Evolutionary conservation across 805 yeast species (phyloP).

Genomic region (Lipomyces mesembrius): DNA sequence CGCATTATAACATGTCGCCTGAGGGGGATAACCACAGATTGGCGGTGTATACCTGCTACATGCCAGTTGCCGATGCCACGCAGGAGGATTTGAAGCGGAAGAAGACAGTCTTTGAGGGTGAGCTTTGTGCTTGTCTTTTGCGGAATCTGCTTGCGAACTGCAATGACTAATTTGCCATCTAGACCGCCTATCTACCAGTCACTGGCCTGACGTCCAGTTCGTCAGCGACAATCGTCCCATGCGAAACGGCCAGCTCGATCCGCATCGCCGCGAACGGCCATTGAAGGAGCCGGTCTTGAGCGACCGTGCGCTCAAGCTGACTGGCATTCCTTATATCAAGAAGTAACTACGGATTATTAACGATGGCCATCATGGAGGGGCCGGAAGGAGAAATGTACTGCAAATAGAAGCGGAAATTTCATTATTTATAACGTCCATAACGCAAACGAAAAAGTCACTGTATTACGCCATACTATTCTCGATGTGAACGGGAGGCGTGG

Average conservation of each 20-base stretch:
- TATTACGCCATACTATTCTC: no score
- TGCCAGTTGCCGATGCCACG: conserved; percentile 23
- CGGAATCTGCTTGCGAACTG: background rate
- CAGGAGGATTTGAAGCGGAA: conserved; percentile 24
- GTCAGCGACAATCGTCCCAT: conserved; percentile 6
- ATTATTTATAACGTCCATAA: no score
- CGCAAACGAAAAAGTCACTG: no score
- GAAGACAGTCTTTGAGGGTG: conserved; percentile 21
- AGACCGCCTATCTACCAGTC: conserved; percentile 18
- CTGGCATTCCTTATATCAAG: conserved; percentile 25
- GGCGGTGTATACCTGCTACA: conserved; percentile 19
- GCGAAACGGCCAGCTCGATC: conserved; percentile 19
- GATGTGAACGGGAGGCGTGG: no score
- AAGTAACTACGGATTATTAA: no score
- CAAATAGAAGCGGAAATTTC: no score
- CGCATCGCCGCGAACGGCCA: conserved; percentile 14
- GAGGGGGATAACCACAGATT: conserved; percentile 10
- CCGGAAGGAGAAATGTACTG: no score
- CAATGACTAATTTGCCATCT: background rate
- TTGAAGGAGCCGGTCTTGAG: conserved; percentile 16
- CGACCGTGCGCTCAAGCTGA: conserved; percentile 22
- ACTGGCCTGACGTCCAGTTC: conserved; percentile 25
- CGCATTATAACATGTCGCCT: conserved; percentile 23
- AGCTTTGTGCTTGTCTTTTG: background rate
- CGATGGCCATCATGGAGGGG: no score